Percentiles rank a stretch among this genome's conserved stretches.
Evolutionary conservation across 345 rosid genomes (phyloP).

Genomic region (Jatropha curcas): DNA sequence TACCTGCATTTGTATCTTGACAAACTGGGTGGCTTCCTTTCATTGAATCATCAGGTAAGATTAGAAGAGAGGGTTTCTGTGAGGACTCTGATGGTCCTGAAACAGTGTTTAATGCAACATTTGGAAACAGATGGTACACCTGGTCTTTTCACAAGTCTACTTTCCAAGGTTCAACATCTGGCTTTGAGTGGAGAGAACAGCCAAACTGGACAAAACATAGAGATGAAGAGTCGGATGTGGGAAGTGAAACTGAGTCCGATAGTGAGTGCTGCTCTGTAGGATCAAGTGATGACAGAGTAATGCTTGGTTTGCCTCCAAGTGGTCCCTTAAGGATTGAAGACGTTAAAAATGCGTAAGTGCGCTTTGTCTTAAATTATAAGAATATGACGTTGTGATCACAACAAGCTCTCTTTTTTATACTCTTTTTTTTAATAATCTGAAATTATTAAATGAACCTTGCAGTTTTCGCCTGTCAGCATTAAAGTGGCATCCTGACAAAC

Average conservation of each 20-base stretch:
- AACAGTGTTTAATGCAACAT: constrained; percentile 40
- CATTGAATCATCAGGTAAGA: constrained; percentile 41
- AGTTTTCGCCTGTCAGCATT: constrained; percentile 73
- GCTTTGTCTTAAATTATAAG: neutral
- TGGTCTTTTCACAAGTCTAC: constrained; percentile 42
- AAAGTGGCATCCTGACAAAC: constrained; percentile 96
- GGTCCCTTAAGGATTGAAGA: constrained; percentile 69
- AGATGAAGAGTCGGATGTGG: constrained; percentile 40
- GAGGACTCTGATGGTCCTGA: constrained; percentile 50
- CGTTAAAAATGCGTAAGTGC: constrained; percentile 79
- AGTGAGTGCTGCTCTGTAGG: constrained; percentile 43
- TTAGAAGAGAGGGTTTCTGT: constrained; percentile 39
- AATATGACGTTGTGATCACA: neutral
- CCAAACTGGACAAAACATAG: constrained; percentile 43
- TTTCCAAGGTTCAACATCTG: constrained; percentile 35
- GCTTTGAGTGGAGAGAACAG: constrained; percentile 65
- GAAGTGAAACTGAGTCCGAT: constrained; percentile 46
- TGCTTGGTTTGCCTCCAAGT: constrained; percentile 61
- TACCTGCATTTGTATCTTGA: neutral
- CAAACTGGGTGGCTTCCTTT: neutral
- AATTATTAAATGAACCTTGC: constrained; percentile 19
- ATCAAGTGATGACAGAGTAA: constrained; percentile 57
- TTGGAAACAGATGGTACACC: constrained; percentile 51
- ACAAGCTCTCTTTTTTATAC: neutral
- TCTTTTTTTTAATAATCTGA: neutral